Conservation (phyloP, 2,329 filamentous ascomycete genomes). For the Xylariales sp. region DNA sequence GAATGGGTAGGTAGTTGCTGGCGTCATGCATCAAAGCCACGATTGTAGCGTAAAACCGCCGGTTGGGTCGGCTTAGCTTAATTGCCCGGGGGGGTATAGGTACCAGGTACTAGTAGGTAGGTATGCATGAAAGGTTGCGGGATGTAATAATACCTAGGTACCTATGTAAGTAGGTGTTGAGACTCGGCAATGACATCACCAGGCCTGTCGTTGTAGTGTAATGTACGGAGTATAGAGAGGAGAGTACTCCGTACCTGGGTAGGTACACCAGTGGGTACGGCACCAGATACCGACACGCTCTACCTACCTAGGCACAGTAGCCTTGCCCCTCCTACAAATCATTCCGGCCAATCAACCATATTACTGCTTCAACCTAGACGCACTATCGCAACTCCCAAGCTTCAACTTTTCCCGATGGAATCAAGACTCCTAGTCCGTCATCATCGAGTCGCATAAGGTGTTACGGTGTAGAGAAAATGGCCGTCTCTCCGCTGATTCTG, state of each 20-base stretch:
- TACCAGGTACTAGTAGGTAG: background rate
- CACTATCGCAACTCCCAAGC: background rate
- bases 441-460: background rate
- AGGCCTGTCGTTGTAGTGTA: too few species aligned
- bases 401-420: conserved; percentile 1
- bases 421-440: background rate
- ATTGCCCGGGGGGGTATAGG: background rate
- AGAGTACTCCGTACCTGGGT: too few species aligned
- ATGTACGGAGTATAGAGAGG: too few species aligned
- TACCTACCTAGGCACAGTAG: background rate
- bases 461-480: conserved; percentile 42
- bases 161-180: background rate
- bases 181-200: too few species aligned
- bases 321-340: conserved; percentile 25
- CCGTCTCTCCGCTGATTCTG: conserved; percentile 49
- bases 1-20: conserved; percentile 4
- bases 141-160: background rate
- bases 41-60: conserved; percentile 4
- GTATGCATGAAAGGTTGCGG: background rate
- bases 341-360: background rate
- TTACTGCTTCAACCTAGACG: background rate
- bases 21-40: conserved; percentile 33
- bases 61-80: background rate
- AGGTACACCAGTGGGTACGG: too few species aligned
- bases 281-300: too few species aligned